Conservation (phyloP, 2,329 filamentous ascomycete species). For the Microthyrium microscopicum region DNA sequence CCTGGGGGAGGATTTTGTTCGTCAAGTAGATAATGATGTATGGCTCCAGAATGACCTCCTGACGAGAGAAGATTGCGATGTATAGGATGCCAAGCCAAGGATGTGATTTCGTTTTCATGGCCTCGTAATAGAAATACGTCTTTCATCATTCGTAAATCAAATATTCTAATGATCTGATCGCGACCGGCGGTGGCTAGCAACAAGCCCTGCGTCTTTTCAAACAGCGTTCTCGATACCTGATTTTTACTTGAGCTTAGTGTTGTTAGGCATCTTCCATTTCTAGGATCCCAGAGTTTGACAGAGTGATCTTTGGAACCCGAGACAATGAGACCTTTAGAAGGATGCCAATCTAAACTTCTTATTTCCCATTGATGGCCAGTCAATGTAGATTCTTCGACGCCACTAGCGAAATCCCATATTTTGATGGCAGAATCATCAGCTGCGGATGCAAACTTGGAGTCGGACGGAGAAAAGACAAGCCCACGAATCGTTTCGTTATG, state of each 20-base stretch:
- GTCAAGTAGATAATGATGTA: constrained; percentile 90
- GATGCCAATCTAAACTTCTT: constrained; percentile 95
- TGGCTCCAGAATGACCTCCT: constrained; percentile 73
- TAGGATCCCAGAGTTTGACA: constrained; percentile 97
- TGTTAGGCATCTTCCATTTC: constrained; percentile 74
- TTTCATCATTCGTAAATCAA: constrained; percentile 95
- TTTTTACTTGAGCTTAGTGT: constrained; percentile 96
- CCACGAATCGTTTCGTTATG: constrained; percentile 83
- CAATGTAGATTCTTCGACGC: constrained; percentile 65
- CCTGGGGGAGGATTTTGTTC: constrained; percentile 76
- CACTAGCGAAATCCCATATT: constrained; percentile 88
- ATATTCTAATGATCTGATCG: constrained; percentile 83
- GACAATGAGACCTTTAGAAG: constrained; percentile 79
- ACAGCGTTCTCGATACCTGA: constrained; percentile 81
- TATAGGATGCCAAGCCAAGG: constrained; percentile 82
- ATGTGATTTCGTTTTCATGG: constrained; percentile 91
- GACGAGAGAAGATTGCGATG: constrained; percentile 81
- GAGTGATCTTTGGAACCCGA: constrained; percentile 96
- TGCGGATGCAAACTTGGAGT: constrained; percentile 90
- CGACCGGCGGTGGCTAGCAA: constrained; percentile 84
- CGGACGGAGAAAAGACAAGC: constrained; percentile 81
- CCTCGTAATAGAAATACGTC: constrained; percentile 87
- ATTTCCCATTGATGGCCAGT: constrained; percentile 97
- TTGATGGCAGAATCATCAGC: constrained; percentile 87
- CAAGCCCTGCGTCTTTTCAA: constrained; percentile 69